These are phyloP conservation scores for Gossypium raimondii DNA, from an alignment of 345 rosid genomes.

Conservation along the genomic window DNA sequence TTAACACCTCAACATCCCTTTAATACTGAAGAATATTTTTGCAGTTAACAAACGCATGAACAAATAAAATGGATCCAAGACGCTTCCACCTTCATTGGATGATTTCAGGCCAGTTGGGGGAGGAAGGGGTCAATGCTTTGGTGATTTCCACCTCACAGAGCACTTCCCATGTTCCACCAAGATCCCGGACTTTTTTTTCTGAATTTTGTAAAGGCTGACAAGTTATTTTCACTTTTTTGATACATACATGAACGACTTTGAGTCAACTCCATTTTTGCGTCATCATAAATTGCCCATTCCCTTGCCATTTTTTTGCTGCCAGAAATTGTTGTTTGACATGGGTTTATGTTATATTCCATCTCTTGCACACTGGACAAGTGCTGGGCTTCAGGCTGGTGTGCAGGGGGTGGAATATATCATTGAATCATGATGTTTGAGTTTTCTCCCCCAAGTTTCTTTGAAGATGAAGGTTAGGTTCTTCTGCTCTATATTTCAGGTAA, in stretches of 20 bases:
- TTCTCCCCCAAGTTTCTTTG: background rate
- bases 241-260: background rate
- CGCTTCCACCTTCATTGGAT: background rate
- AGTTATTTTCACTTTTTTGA: background rate
- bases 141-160: slow-evolving; percentile 12
- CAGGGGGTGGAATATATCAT: slow-evolving; percentile 6
- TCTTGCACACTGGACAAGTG: slow-evolving; percentile 5
- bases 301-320: background rate
- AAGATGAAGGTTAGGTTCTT: background rate
- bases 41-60: background rate
- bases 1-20: background rate
- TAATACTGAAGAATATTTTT: background rate
- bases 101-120: background rate
- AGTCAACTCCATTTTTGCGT: background rate
- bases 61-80: background rate
- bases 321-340: background rate
- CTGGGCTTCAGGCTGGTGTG: slow-evolving; percentile 1
- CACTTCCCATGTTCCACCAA: slow-evolving; percentile 10
- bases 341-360: slow-evolving; percentile 12
- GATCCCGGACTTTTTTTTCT: background rate
- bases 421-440: background rate
- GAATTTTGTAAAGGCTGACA: background rate
- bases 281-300: background rate
- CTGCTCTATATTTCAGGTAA: background rate
- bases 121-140: background rate